Evolutionary conservation across 2,329 filamentous ascomycete genomes (phyloP).

Genomic region (Penicillium sp.): DNA sequence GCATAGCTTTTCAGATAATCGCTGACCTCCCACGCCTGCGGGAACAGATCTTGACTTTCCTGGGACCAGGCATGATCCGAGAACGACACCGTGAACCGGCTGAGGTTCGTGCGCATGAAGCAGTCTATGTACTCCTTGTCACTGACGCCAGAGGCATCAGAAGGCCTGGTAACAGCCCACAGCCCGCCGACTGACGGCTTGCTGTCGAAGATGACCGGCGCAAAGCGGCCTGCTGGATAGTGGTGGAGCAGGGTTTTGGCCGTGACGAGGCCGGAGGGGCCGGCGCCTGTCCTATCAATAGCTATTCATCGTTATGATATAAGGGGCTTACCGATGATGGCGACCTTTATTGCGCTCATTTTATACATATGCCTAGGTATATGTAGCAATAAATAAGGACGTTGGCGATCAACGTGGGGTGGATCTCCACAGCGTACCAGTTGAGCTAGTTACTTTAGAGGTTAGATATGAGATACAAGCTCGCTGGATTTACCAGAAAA

Average conservation of each 20-base stretch:
- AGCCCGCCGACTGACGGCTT: conserved; percentile 66
- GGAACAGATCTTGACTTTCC: conserved; percentile 58
- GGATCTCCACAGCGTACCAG: too few relatives aligned
- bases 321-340: conserved; percentile 47
- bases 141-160: conserved; percentile 34
- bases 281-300: conserved; percentile 52
- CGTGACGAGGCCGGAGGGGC: conserved; percentile 64
- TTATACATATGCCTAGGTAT: too few relatives aligned
- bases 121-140: conserved; percentile 52
- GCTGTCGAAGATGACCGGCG: conserved; percentile 67
- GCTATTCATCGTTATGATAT: neutral
- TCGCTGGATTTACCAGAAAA: too few relatives aligned
- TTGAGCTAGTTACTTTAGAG: too few relatives aligned
- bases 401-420: too few relatives aligned
- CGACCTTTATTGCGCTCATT: conserved; percentile 43
- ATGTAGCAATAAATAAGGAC: too few relatives aligned
- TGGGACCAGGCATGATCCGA: conserved; percentile 66
- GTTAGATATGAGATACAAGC: too few relatives aligned
- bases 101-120: conserved; percentile 61
- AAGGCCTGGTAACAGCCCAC: conserved; percentile 56
- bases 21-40: conserved; percentile 72
- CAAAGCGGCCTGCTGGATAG: conserved; percentile 52
- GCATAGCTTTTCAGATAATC: conserved; percentile 65
- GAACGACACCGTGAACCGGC: conserved; percentile 63
- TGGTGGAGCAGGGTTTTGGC: conserved; percentile 69